Conservation (phyloP, 129 eudicot species). For the Escallonia herrerae region DNA sequence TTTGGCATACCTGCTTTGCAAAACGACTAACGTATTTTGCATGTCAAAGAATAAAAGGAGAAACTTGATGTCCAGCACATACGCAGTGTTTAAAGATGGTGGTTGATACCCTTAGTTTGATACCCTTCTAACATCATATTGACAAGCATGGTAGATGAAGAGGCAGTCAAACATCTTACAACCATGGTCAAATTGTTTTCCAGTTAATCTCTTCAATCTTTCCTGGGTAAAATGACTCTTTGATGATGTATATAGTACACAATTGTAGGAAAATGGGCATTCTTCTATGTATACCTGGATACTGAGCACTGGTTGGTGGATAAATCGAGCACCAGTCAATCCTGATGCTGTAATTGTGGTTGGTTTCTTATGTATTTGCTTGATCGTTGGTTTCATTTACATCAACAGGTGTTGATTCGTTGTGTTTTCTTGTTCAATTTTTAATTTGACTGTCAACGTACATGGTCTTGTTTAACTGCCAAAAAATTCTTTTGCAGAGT, state of each 20-base stretch:
- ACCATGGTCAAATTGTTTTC: too few species aligned
- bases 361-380: conserved; percentile 53
- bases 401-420: conserved; percentile 62
- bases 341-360: conserved; percentile 82
- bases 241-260: not conserved
- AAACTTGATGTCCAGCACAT: too few species aligned
- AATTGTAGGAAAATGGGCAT: conserved; percentile 78
- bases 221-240: not conserved
- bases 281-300: conserved; percentile 86
- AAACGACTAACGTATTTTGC: too few species aligned
- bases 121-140: too few species aligned
- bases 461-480: not conserved
- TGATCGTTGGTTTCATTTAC: conserved; percentile 67
- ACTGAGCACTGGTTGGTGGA: conserved; percentile 99
- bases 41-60: too few species aligned
- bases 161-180: too few species aligned
- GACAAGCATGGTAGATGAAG: too few species aligned
- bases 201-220: not conserved
- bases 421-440: not conserved
- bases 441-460: not conserved
- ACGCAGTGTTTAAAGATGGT: too few species aligned
- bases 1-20: too few species aligned
- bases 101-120: too few species aligned
- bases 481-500: conserved; percentile 31
- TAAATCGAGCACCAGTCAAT: conserved; percentile 68